Conservation (phyloP, 441 rosid species). For the Erysimum cheiri region DNA sequence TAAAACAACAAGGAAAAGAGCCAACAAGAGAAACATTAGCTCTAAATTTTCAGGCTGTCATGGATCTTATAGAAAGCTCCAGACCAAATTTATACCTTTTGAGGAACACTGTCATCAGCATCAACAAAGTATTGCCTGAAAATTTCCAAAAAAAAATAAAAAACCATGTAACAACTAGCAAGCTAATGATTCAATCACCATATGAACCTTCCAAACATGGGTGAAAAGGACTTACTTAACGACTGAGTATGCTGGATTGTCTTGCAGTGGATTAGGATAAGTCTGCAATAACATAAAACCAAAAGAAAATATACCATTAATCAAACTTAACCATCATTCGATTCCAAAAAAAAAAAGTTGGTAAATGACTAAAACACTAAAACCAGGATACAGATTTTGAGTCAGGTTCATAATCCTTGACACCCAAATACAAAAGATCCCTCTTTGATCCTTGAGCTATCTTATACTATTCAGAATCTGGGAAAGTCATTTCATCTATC, state of each 20-base stretch:
- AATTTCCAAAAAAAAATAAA: slow-evolving; percentile 29
- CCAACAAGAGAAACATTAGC: slow-evolving; percentile 1
- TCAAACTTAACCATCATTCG: slow-evolving; percentile 10
- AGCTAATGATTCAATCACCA: slow-evolving; percentile 18
- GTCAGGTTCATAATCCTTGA: not conserved
- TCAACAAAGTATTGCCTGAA: slow-evolving; percentile 89
- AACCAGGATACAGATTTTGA: slow-evolving; percentile 4
- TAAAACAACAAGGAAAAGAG: slow-evolving; percentile 41
- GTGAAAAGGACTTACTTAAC: slow-evolving; percentile 66
- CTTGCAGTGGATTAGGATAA: slow-evolving; percentile 76
- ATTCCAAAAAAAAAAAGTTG: not conserved
- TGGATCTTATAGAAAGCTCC: not conserved
- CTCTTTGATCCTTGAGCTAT: not conserved
- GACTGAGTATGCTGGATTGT: slow-evolving; percentile 88
- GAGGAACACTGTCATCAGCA: slow-evolving; percentile 80
- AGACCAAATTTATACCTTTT: slow-evolving; percentile 58
- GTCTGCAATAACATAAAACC: slow-evolving; percentile 52
- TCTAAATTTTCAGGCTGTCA: slow-evolving; percentile 5
- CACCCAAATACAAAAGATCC: slow-evolving; percentile 18
- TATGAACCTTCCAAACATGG: not conserved
- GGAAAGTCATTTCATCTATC: slow-evolving; percentile 3
- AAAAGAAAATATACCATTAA: not conserved
- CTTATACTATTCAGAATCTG: not conserved
- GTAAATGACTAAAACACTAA: not conserved
- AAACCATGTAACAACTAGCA: not conserved